Base-by-base conservation (phyloP, 2,329 filamentous ascomycete genomes). In the Pseudofabraea citricarpa region DNA sequence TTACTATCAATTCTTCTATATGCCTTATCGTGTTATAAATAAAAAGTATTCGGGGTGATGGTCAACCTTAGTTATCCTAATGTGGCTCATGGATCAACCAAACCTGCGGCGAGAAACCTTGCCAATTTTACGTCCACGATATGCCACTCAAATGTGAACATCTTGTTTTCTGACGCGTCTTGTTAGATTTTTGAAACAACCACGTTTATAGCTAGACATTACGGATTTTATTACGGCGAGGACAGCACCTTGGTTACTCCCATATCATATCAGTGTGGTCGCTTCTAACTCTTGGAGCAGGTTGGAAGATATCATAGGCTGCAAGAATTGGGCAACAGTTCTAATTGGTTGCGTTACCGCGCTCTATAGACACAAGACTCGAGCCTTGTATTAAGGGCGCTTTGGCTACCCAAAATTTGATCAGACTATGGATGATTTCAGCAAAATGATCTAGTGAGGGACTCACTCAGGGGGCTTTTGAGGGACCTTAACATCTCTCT, bases 251-350 rank as follows among this genome's bases (percentile, higher is more conserved):
- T 63, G 65, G 1, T 60, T 77, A 23, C 52, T 55, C 37, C 41
- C 44, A 6, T 72, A 71, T 52, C 71, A 73, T 49, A 52, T 54
- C 33, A 46, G 52, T 26, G 55, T 71, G 19, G 65, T 75, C 19
- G 23, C 50, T 27, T 0, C 60, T 58, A 1, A 58, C 73, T 31
- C 63, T 64, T 39, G 64, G 8, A 52, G 43, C 6, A 51, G 50
- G 26, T 46, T 81, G 43, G 70, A 74, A 38, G 68, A 73, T 23
- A 71, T 77, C 38, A 60, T 76, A 31, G 79, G 79, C 2, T 67
- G 77, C 46, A 64, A 75, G 35, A 82, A 81, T 56, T 78, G 75
- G 74, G 70, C 71, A 1, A 51, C 83, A 36, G 60, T 74, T 36
- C 62, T 70, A n/a, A 68, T 84, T 33, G 72, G 71, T 10, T 70